A percentile compares a stretch with the other conserved stretches of the same genome.
phyloP scores from a whole-genome alignment of 176 grass and related monocot genomes.

The Oryza nivara region DNA sequence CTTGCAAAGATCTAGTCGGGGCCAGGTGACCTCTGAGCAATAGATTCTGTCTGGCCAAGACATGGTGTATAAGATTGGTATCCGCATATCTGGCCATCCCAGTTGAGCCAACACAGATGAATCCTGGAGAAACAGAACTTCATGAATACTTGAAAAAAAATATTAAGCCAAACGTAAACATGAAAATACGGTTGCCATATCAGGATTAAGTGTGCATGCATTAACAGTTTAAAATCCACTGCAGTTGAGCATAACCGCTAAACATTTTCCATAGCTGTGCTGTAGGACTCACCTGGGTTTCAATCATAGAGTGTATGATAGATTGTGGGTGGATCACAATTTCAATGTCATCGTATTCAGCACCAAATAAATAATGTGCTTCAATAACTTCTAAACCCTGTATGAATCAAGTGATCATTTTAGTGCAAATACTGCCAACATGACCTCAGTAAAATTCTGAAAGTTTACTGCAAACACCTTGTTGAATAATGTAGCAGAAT shows the following conservation, averaged over 20 bases:
- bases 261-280: not conserved
- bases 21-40: constrained; percentile 93
- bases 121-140: constrained; percentile 60
- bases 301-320: constrained; percentile 98
- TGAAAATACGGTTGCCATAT: not conserved
- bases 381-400: constrained; percentile 99
- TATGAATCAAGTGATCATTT: constrained; percentile 23
- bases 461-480: constrained; percentile 57
- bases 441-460: constrained; percentile 10
- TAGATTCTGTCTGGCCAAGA: constrained; percentile 97
- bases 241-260: not conserved
- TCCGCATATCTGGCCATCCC: constrained; percentile 94
- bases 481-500: constrained; percentile 98
- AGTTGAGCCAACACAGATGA: constrained; percentile 93
- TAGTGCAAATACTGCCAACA: constrained; percentile 33
- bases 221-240: constrained; percentile 9
- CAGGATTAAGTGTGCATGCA: constrained; percentile 1
- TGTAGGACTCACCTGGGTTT: constrained; percentile 76
- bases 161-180: constrained; percentile 21
- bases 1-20: constrained; percentile 97
- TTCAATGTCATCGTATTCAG: constrained; percentile 90
- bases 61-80: constrained; percentile 95
- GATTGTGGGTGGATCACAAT: constrained; percentile 99
- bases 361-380: constrained; percentile 97
- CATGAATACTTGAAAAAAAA: constrained; percentile 13